These are phyloP conservation scores for Triglochin maritima DNA, from an alignment of 106 monocot species.

Conservation along the genomic window DNA sequence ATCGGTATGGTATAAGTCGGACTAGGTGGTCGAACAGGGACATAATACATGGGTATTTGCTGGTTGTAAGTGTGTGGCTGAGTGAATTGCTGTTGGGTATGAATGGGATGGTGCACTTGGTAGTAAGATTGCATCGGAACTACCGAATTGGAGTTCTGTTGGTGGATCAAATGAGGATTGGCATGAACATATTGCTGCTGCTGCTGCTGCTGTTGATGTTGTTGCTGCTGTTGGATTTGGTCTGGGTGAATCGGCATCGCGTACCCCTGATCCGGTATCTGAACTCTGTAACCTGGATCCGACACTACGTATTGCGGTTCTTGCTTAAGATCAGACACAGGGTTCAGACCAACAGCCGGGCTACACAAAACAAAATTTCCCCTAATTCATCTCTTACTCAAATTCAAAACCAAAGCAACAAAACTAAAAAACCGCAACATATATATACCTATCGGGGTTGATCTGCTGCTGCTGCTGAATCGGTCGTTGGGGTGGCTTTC, in stretches of 20 bases:
- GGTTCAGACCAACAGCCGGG: too few species aligned
- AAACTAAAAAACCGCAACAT: neutral
- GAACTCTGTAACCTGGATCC: neutral
- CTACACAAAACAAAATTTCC: too few species aligned
- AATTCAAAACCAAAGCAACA: neutral
- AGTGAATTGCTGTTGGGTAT: conserved; percentile 27
- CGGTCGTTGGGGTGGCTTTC: neutral
- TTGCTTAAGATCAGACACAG: neutral
- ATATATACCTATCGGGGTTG: neutral
- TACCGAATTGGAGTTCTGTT: conserved; percentile 16
- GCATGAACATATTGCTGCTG: conserved; percentile 33
- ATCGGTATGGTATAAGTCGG: conserved; percentile 23
- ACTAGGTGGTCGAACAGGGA: conserved; percentile 33
- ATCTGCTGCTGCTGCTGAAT: neutral
- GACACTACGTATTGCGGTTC: conserved; percentile 3
- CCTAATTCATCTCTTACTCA: conserved; percentile 1
- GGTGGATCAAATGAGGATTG: conserved; percentile 41
- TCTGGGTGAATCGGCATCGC: neutral
- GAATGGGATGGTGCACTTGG: conserved; percentile 25
- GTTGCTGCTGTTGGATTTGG: neutral
- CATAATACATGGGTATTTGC: conserved; percentile 53
- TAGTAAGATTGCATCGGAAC: conserved; percentile 47
- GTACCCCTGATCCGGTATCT: neutral
- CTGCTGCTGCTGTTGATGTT: conserved; percentile 13
- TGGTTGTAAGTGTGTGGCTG: conserved; percentile 17